Conservation (phyloP, 257 asterid genomes). For the Rubia yunnanensis region DNA sequence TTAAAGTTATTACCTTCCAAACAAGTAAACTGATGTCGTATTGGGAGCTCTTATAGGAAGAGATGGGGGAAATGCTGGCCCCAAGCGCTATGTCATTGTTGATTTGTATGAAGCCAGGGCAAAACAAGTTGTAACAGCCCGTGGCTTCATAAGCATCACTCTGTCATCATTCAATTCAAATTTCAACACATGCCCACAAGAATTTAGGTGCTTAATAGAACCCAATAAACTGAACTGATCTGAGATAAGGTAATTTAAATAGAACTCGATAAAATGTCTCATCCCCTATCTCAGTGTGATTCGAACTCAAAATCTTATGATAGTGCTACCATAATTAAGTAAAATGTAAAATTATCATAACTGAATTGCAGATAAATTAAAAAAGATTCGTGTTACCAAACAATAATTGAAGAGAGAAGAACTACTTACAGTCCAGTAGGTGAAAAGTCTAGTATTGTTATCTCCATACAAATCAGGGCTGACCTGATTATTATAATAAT, state of each 20-base stretch:
- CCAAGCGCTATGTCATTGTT: conserved; percentile 69
- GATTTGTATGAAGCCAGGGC: conserved; percentile 79
- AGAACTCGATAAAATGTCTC: no score
- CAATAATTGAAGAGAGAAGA: neutral
- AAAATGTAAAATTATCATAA: no score
- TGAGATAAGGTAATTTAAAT: no score
- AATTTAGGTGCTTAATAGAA: neutral
- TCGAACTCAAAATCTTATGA: no score
- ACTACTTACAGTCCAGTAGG: neutral
- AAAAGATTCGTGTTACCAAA: neutral
- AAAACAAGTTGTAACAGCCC: conserved; percentile 78
- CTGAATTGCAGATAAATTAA: neutral
- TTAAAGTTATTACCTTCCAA: conserved; percentile 58
- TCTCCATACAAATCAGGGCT: neutral
- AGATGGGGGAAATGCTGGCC: conserved; percentile 41
- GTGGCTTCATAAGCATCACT: conserved; percentile 81
- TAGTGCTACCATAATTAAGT: no score
- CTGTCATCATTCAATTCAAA: conserved; percentile 29
- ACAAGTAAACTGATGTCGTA: conserved; percentile 53
- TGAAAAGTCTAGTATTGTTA: neutral
- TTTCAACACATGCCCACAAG: neutral
- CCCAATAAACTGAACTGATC: no score
- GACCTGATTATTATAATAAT: neutral
- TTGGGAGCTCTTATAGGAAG: neutral
- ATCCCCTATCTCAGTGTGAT: no score